phyloP scores from a whole-genome alignment of 768 basidiomycete genomes.

The Boletus vinaceobasis region DNA sequence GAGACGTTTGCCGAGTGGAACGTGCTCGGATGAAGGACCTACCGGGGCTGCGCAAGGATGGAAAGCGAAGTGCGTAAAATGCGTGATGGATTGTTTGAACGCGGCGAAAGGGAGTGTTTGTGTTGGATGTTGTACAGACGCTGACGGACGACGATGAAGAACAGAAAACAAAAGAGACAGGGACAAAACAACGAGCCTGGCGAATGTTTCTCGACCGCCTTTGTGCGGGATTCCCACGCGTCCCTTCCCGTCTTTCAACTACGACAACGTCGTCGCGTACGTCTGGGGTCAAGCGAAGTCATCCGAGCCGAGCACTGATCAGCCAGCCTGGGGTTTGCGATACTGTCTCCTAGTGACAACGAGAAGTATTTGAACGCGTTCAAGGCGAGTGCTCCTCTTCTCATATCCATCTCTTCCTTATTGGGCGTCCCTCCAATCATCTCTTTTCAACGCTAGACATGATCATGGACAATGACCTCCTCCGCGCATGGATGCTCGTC shows the following conservation, averaged over 20 bases:
- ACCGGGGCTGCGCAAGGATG: slow-evolving; percentile 4
- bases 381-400: slow-evolving; percentile 7
- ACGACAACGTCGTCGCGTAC: neutral
- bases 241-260: neutral
- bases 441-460: slow-evolving; percentile 8
- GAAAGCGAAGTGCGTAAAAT: slow-evolving; percentile 6
- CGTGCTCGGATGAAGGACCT: slow-evolving; percentile 19
- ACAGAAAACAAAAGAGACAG: neutral
- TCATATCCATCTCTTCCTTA: slow-evolving; percentile 1
- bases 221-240: slow-evolving; percentile 18
- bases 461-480: slow-evolving; percentile 66
- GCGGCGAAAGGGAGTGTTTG: slow-evolving; percentile 26
- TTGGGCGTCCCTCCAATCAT: neutral
- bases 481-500: slow-evolving; percentile 75
- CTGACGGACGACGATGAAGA: slow-evolving; percentile 28
- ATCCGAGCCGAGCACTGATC: neutral
- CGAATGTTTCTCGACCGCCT: neutral
- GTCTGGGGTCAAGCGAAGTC: neutral
- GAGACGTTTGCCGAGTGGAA: slow-evolving; percentile 26
- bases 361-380: neutral
- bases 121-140: slow-evolving; percentile 28
- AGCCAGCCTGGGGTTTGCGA: neutral
- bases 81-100: slow-evolving; percentile 3
- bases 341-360: neutral
- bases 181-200: neutral